phyloP scores from a whole-genome alignment of 192 early-diverging fungal species.

The Chytriomyces hyalinus region DNA sequence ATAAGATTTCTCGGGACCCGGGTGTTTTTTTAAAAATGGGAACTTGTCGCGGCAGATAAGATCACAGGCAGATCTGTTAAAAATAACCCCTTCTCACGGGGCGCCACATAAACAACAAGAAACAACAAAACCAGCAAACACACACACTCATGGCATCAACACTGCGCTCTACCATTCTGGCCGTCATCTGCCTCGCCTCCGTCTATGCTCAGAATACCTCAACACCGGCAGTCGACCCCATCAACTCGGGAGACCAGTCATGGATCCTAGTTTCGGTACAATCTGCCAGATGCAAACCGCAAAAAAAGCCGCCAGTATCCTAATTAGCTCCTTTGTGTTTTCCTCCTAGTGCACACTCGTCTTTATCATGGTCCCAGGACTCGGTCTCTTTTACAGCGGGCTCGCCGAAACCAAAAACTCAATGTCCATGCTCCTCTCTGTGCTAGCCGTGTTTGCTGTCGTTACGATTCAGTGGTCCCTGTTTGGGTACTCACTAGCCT shows the following conservation, averaged over 20 bases:
- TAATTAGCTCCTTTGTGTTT: too few species aligned
- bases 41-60: too few species aligned
- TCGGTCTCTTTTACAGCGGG: slow-evolving; percentile 96
- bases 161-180: too few species aligned
- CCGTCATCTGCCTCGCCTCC: not conserved
- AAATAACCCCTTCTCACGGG: too few species aligned
- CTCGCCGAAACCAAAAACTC: slow-evolving; percentile 93
- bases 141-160: too few species aligned
- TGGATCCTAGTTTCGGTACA: slow-evolving; percentile 17
- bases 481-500: slow-evolving; percentile 88
- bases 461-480: slow-evolving; percentile 90
- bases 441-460: slow-evolving; percentile 68
- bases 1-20: too few species aligned
- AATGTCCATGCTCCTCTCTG: slow-evolving; percentile 87
- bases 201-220: not conserved
- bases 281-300: not conserved
- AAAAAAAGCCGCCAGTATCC: not conserved
- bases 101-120: too few species aligned
- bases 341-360: slow-evolving; percentile 83
- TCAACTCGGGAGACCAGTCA: slow-evolving; percentile 20
- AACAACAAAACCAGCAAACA: too few species aligned
- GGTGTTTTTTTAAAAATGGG: too few species aligned
- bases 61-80: too few species aligned
- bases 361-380: slow-evolving; percentile 93
- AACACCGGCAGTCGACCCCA: not conserved